Evolutionary conservation across 148 eudicot species (phyloP).

Genomic region (Persicaria tinctoria): DNA sequence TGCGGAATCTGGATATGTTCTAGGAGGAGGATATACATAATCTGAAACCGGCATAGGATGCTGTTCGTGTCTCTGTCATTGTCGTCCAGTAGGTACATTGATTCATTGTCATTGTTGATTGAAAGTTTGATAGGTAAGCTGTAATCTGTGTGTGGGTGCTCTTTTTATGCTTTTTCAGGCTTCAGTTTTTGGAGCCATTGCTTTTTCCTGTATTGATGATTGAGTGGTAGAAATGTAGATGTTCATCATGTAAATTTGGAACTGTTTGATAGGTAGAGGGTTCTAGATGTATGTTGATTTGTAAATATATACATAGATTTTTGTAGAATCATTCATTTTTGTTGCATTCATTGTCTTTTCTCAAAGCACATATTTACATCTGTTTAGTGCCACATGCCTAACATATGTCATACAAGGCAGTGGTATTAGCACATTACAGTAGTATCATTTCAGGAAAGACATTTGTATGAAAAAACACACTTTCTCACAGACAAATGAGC

Average conservation of each 20-base stretch:
- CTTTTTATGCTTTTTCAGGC: not conserved
- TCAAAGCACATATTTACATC: not conserved
- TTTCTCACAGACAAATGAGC: too few relatives aligned
- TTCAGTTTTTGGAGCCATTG: slow-evolving; percentile 2
- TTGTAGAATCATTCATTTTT: not conserved
- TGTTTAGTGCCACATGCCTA: too few relatives aligned
- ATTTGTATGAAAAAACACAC: too few relatives aligned
- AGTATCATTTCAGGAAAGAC: too few relatives aligned
- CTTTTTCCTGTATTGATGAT: not conserved
- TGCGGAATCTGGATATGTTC: not conserved
- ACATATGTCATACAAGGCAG: too few relatives aligned
- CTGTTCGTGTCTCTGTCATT: slow-evolving; percentile 19
- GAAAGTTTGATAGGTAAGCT: slow-evolving; percentile 20
- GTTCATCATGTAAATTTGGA: not conserved
- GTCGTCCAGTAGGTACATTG: slow-evolving; percentile 27
- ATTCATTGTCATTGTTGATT: slow-evolving; percentile 19
- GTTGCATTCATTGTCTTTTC: not conserved
- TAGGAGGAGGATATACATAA: not conserved
- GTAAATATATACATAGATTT: slow-evolving; percentile 5
- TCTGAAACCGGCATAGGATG: slow-evolving; percentile 13
- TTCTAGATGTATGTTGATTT: slow-evolving; percentile 5
- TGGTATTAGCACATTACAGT: too few relatives aligned
- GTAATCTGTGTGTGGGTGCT: slow-evolving; percentile 18
- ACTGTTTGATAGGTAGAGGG: slow-evolving; percentile 10
- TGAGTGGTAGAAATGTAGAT: not conserved